Percentiles rank a stretch among this genome's conserved stretches.
Evolutionary conservation across 2,329 filamentous ascomycete species (phyloP).

Genomic region (Ophiocordyceps unilateralis): DNA sequence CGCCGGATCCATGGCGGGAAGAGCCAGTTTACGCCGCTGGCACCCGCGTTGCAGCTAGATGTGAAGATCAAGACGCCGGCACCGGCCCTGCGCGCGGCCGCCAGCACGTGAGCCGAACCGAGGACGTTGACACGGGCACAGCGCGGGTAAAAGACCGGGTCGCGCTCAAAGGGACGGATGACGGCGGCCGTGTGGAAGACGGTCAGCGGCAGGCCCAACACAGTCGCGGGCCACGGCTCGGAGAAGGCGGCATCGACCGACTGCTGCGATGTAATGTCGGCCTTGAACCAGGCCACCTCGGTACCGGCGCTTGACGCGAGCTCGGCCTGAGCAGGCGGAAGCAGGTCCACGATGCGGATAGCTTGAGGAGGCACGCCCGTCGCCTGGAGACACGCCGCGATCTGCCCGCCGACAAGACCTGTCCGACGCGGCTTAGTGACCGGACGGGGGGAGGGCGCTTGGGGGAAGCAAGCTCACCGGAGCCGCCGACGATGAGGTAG

Average conservation of each 20-base stretch:
- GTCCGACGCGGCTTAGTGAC: background rate
- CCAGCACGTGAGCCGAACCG: slow-evolving; percentile 30
- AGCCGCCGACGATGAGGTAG: slow-evolving; percentile 28
- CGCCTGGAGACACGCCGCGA: slow-evolving; percentile 33
- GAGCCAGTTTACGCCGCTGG: slow-evolving; percentile 24
- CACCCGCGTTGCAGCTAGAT: slow-evolving; percentile 26
- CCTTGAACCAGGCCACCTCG: slow-evolving; percentile 25
- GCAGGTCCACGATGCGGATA: slow-evolving; percentile 37
- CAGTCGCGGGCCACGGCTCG: slow-evolving; percentile 24
- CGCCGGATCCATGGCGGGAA: slow-evolving; percentile 23
- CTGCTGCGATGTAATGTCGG: slow-evolving; percentile 29
- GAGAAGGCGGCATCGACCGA: slow-evolving; percentile 28
- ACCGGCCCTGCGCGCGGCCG: slow-evolving; percentile 25
- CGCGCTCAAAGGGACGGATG: slow-evolving; percentile 32
- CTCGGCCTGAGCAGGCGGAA: slow-evolving; percentile 22
- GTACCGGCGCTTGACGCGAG: slow-evolving; percentile 18
- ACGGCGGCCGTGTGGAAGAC: slow-evolving; percentile 40
- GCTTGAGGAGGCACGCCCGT: slow-evolving; percentile 31
- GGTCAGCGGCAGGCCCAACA: slow-evolving; percentile 28
- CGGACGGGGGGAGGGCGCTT: background rate
- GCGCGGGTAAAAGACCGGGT: slow-evolving; percentile 23
- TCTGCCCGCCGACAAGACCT: slow-evolving; percentile 38
- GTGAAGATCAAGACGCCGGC: slow-evolving; percentile 35
- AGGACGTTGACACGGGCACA: slow-evolving; percentile 30
- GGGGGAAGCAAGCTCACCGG: slow-evolving; percentile 18